Evolutionary conservation across 176 grass and related monocot genomes (phyloP), one percentile per base, ranked within the genome.

Genomic region (Avena eriantha): DNA sequence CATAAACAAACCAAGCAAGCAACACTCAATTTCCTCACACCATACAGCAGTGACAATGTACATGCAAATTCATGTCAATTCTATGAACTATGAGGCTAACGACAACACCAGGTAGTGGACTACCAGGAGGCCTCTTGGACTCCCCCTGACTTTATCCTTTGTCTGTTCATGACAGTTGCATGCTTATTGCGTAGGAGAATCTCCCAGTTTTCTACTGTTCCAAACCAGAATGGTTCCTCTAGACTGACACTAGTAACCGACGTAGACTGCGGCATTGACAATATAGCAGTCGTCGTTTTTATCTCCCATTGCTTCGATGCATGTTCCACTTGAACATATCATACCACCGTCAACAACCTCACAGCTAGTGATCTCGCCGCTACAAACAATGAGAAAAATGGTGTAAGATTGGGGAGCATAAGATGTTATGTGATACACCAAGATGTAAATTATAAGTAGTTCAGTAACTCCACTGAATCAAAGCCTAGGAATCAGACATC

Each of bases 261-360:
- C 83, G 36, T 92, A 97, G 23, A 97, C 88, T 22, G 93, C 93
- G 80, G 96, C 91, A 74, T 98, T 95, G 50, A 94, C 90, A 36
- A 98, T 94, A 78, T 98, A 98, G 80, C 96, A 95, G 59, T 95
- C 96, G 12, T 95, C 93, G 75, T 98, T 95, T 85, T 93, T 93
- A 82, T 95, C 96, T 80, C 96, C 93, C 96, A 98, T 98, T 73
- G 93, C 92, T 92, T 98, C 96, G 1, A 98, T 89, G 68, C 88
- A 92, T 60, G 93, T 91, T 2, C 96, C 96, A 33, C 90, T 95
- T 51, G 96, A 98, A 86, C 92, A 98, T 45, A 94, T 95, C 93
- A 95, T 95, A 83, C 96, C 96, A 1, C 96, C 93, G 24, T 98
- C 96, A 2, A 95, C 92, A 3, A 94, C 84, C 82, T 98, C 93